These are phyloP conservation scores for Neurospora cerealis DNA, from an alignment of 495 filamentous ascomycete genomes.

Conservation along the genomic window DNA sequence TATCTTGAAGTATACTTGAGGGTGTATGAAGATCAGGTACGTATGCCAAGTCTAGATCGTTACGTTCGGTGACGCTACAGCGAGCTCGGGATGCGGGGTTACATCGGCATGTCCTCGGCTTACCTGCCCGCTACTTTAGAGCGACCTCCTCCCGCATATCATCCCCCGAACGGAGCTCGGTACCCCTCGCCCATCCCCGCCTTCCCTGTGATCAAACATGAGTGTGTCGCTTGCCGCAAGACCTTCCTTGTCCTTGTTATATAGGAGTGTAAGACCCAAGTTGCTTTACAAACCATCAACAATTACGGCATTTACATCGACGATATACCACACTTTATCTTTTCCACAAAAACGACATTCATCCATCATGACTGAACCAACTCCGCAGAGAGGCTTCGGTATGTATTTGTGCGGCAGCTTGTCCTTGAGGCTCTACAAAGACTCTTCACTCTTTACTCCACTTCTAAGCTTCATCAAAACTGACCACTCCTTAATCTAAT, in stretches of 20 bases:
- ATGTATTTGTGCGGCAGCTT: conserved; percentile 2
- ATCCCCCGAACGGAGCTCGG: background rate
- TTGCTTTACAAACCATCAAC: background rate
- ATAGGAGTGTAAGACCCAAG: background rate
- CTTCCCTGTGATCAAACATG: background rate
- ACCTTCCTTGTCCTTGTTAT: background rate
- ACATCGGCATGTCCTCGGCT: background rate
- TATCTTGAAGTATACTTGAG: background rate
- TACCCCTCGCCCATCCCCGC: background rate
- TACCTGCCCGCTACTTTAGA: background rate
- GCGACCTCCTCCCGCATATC: background rate
- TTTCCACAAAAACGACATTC: background rate
- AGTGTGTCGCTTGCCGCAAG: background rate
- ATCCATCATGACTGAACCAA: conserved; percentile 17
- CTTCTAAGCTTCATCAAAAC: background rate
- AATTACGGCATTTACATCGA: background rate
- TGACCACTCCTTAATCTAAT: background rate
- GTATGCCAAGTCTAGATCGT: background rate
- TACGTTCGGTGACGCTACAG: background rate
- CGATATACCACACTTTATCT: background rate
- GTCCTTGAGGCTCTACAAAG: background rate
- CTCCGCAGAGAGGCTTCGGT: conserved; percentile 31
- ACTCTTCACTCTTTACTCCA: background rate
- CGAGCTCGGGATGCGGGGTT: background rate
- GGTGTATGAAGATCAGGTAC: background rate